phyloP scores from a whole-genome alignment of 352 stramenopile genomes.

The Pythium aquatile region DNA sequence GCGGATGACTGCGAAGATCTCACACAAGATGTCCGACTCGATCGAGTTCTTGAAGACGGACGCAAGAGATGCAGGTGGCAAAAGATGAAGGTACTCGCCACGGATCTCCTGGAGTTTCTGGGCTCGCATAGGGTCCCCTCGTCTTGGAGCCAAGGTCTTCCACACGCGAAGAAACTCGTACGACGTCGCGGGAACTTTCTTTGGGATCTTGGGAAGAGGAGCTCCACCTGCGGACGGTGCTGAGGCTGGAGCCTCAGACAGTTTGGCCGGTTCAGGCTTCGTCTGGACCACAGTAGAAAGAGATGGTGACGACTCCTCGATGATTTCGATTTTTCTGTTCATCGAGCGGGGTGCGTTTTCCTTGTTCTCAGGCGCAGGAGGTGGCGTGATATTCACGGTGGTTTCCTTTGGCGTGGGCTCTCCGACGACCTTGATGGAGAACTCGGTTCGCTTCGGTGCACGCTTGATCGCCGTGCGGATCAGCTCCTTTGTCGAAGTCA shows the following conservation, averaged over 20 bases:
- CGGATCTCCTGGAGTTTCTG: constrained; percentile 39
- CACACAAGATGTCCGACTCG: constrained; percentile 72
- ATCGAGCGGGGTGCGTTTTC: constrained; percentile 9
- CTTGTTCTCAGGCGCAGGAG: constrained; percentile 28
- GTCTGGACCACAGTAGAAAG: neutral
- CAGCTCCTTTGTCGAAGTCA: constrained; percentile 58
- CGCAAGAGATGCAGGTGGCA: constrained; percentile 34
- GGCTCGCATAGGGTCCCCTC: constrained; percentile 34
- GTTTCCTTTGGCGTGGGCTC: constrained; percentile 13
- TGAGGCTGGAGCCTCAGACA: neutral
- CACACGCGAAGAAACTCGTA: constrained; percentile 84
- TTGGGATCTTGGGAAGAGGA: constrained; percentile 53
- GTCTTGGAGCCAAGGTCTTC: constrained; percentile 60
- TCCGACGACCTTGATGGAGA: constrained; percentile 47
- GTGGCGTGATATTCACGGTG: neutral
- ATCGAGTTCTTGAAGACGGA: constrained; percentile 74
- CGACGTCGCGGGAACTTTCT: constrained; percentile 59
- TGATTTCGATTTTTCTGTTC: constrained; percentile 12
- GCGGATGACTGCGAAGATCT: constrained; percentile 40
- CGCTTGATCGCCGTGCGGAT: constrained; percentile 70
- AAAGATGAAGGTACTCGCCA: constrained; percentile 45
- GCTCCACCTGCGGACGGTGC: neutral
- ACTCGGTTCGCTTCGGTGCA: constrained; percentile 43
- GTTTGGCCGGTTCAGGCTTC: neutral
- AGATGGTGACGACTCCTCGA: constrained; percentile 2